Evolutionary conservation across 495 filamentous ascomycete species (phyloP).

Genomic region (Lasiosphaeria miniovina): DNA sequence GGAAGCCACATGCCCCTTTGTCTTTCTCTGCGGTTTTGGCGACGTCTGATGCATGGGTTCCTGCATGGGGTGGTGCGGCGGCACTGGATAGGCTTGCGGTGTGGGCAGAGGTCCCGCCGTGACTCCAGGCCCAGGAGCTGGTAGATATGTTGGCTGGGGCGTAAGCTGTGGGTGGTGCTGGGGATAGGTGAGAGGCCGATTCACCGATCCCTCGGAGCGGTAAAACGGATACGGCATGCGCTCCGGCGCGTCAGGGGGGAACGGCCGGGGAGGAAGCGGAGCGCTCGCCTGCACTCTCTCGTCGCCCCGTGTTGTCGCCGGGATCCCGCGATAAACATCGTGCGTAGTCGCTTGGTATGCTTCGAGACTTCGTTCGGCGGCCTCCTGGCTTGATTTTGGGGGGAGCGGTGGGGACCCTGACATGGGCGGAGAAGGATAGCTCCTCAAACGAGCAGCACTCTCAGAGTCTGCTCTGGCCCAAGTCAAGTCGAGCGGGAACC

Average conservation of each 20-base stretch:
- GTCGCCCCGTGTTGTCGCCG: conserved; percentile 39
- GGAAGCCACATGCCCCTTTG: conserved; percentile 94
- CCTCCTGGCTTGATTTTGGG: conserved; percentile 60
- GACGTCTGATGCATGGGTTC: conserved; percentile 41
- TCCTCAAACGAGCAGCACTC: conserved; percentile 60
- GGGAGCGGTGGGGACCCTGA: conserved; percentile 72
- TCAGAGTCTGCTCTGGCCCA: conserved; percentile 65
- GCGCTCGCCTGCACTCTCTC: conserved; percentile 30
- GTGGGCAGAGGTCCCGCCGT: conserved; percentile 23
- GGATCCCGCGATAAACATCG: conserved; percentile 46
- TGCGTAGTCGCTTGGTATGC: conserved; percentile 44
- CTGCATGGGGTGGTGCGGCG: conserved; percentile 30
- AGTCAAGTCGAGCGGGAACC: conserved; percentile 66
- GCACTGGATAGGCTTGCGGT: conserved; percentile 34
- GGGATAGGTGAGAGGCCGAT: conserved; percentile 36
- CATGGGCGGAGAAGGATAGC: conserved; percentile 80
- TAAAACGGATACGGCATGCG: conserved; percentile 37
- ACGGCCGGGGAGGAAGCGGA: conserved; percentile 36
- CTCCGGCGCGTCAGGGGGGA: conserved; percentile 38
- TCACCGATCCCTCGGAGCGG: conserved; percentile 36
- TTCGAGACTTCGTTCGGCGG: conserved; percentile 55
- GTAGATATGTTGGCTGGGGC: conserved; percentile 36
- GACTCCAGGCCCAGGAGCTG: conserved; percentile 26
- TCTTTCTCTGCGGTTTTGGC: conserved; percentile 72
- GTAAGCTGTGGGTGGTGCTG: conserved; percentile 31